Percentiles rank a stretch among this genome's conserved stretches.
Evolutionary conservation across 345 rosid species (phyloP).

Genomic region (Jatropha curcas): DNA sequence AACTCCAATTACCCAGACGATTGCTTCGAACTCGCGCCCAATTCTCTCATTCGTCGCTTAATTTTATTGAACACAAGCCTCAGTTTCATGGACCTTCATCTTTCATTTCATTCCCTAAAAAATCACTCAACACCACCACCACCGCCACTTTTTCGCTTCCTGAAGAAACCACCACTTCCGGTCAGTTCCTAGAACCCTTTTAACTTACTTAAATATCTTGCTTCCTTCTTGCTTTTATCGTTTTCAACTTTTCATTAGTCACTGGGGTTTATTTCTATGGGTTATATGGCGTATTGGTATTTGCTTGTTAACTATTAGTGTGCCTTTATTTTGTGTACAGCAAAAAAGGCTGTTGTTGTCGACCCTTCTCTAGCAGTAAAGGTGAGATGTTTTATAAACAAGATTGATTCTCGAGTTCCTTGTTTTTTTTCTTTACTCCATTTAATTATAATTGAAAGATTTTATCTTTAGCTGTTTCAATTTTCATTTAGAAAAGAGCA

Average conservation of each 20-base stretch:
- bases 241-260: too few relatives aligned
- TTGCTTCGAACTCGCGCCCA: conserved; percentile 15
- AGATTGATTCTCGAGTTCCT: background rate
- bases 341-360: conserved; percentile 30
- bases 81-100: background rate
- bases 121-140: conserved; percentile 8
- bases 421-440: background rate
- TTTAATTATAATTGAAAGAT: conserved; percentile 21
- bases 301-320: background rate
- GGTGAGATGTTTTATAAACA: conserved; percentile 30
- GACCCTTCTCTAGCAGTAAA: conserved; percentile 37
- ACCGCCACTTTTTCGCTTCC: conserved; percentile 32
- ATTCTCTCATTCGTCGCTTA: background rate
- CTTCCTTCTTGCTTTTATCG: background rate
- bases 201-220: background rate
- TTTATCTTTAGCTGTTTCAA: conserved; percentile 30
- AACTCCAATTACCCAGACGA: conserved; percentile 21
- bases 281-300: conserved; percentile 9
- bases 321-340: conserved; percentile 6
- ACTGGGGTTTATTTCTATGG: too few relatives aligned
- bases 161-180: conserved; percentile 30
- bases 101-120: conserved; percentile 8
- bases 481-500: conserved; percentile 64
- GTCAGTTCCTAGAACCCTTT: conserved; percentile 21
- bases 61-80: background rate